These are phyloP conservation scores for Colletotrichum horii DNA, from an alignment of 2,329 filamentous ascomycete species.

Conservation along the genomic window DNA sequence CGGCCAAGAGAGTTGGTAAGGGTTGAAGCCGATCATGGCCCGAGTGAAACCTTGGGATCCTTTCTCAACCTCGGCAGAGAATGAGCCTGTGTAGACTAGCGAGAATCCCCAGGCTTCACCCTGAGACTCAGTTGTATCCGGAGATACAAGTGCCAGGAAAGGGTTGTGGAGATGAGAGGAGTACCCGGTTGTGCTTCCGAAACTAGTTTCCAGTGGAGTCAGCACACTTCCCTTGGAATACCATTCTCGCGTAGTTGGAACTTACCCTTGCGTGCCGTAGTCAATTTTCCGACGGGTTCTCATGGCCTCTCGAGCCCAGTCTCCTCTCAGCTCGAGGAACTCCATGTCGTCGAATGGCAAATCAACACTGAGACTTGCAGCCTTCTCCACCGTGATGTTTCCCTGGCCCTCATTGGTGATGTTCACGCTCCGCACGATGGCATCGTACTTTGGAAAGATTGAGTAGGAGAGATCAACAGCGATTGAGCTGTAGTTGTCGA, in stretches of 20 bases:
- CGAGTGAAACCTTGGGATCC: slow-evolving; percentile 67
- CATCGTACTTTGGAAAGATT: slow-evolving; percentile 66
- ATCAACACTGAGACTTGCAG: slow-evolving; percentile 67
- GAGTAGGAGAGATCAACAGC: slow-evolving; percentile 67
- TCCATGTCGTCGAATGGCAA: slow-evolving; percentile 65
- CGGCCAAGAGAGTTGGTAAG: slow-evolving; percentile 63
- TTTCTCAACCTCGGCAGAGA: slow-evolving; percentile 65
- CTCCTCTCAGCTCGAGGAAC: slow-evolving; percentile 66
- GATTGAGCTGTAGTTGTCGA: slow-evolving; percentile 63
- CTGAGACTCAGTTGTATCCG: slow-evolving; percentile 62
- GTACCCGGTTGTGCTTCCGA: slow-evolving; percentile 66
- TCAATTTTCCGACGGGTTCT: slow-evolving; percentile 59
- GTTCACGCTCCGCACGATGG: slow-evolving; percentile 64
- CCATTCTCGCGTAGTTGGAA: neutral
- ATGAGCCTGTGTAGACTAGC: slow-evolving; percentile 68
- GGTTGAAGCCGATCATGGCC: slow-evolving; percentile 65
- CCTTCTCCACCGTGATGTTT: slow-evolving; percentile 58
- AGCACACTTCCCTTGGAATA: neutral
- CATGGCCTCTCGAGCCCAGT: slow-evolving; percentile 66
- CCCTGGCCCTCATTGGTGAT: slow-evolving; percentile 63
- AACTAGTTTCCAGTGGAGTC: slow-evolving; percentile 41
- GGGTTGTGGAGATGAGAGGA: slow-evolving; percentile 70
- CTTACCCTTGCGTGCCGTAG: slow-evolving; percentile 60
- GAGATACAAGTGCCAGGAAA: slow-evolving; percentile 62
- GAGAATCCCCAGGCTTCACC: slow-evolving; percentile 71